Conservation (phyloP, 2,329 filamentous ascomycete genomes). For the Hypoxylon sp. region DNA sequence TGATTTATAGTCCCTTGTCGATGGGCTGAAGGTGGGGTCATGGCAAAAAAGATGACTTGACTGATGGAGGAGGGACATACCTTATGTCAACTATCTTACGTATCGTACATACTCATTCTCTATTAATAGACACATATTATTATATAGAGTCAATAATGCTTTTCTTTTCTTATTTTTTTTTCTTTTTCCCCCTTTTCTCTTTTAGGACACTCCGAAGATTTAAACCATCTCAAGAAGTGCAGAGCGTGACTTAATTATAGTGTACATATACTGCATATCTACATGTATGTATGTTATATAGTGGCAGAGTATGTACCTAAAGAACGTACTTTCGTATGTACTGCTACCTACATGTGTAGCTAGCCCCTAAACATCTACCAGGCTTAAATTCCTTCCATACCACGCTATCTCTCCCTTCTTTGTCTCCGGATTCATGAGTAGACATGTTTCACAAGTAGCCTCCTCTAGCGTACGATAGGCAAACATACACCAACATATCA, state of each 20-base stretch:
- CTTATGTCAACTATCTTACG: too few relatives aligned
- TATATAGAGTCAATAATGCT: background rate
- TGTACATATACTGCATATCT: background rate
- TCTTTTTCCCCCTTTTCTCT: background rate
- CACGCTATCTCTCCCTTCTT: conserved; percentile 7
- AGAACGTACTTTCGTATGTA: background rate
- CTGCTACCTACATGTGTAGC: too few relatives aligned
- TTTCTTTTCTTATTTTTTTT: too few relatives aligned
- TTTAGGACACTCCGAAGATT: too few relatives aligned
- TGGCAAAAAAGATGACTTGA: background rate
- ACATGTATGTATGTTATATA: background rate
- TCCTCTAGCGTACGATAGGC: background rate
- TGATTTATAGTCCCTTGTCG: conserved; percentile 17
- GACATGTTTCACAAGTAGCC: conserved; percentile 7
- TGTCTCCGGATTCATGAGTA: background rate
- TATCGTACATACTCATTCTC: background rate
- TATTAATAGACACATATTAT: conserved; percentile 10
- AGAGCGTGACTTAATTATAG: background rate
- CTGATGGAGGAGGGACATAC: background rate
- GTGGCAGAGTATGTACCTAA: background rate
- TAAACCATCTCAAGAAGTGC: background rate
- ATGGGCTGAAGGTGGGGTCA: conserved; percentile 32
- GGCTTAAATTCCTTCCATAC: background rate
- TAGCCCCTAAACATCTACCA: background rate
- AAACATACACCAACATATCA: background rate